Conservation (phyloP, 495 filamentous ascomycete genomes). For the Cairneyella variabilis region DNA sequence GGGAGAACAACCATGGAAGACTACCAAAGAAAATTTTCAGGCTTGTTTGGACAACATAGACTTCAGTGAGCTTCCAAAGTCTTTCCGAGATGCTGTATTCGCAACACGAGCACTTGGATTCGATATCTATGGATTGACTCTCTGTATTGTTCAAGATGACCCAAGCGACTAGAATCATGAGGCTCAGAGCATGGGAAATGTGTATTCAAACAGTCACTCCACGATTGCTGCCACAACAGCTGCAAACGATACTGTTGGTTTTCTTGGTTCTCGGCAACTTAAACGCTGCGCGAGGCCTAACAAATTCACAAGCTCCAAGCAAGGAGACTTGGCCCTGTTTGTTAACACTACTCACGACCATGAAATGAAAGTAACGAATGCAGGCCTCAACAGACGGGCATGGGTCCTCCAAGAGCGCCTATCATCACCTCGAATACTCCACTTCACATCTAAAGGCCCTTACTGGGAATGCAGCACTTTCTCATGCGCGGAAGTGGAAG, state of each 20-base stretch:
- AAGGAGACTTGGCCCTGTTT: not conserved
- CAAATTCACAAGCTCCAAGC: not conserved
- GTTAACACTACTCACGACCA: not conserved
- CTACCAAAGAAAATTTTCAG: not conserved
- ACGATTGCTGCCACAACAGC: not conserved
- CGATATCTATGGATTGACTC: not conserved
- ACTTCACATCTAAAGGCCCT: not conserved
- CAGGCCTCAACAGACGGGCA: not conserved
- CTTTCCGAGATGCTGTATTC: not conserved
- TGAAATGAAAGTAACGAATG: not conserved
- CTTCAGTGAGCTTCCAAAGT: not conserved
- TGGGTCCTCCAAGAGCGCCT: constrained; percentile 12
- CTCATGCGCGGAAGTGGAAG: not conserved
- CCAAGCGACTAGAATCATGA: not conserved
- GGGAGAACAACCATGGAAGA: not conserved
- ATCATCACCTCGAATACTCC: constrained; percentile 1
- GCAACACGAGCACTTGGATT: not conserved
- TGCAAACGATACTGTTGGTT: not conserved
- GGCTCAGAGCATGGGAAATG: not conserved
- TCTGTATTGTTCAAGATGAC: not conserved
- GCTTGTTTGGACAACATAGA: not conserved
- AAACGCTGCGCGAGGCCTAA: not conserved
- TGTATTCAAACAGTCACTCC: not conserved
- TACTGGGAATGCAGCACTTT: constrained; percentile 10
- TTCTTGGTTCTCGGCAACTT: not conserved